These are phyloP conservation scores for Ceratocystis huliohia DNA, from an alignment of 2,329 filamentous ascomycete species.

Conservation along the genomic window DNA sequence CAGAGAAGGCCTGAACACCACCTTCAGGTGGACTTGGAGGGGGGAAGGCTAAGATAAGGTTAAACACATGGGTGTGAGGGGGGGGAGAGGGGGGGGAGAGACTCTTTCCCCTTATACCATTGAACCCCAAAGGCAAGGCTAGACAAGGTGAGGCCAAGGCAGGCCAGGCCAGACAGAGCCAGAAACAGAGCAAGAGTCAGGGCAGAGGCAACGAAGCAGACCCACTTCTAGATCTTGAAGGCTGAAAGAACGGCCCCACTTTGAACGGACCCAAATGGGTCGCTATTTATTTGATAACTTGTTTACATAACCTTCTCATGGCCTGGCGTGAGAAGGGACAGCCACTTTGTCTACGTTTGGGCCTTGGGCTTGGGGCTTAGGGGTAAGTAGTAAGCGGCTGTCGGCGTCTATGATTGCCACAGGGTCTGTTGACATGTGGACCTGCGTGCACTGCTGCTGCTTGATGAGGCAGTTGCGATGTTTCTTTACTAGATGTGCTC, in stretches of 20 bases:
- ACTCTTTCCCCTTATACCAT: too few relatives aligned
- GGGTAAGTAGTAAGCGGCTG: too few relatives aligned
- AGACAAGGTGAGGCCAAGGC: neutral
- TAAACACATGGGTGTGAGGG: neutral
- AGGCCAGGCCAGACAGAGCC: neutral
- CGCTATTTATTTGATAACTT: too few relatives aligned
- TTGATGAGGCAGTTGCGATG: neutral
- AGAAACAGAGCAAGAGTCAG: neutral
- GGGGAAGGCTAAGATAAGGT: neutral
- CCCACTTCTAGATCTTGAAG: neutral
- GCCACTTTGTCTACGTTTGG: too few relatives aligned
- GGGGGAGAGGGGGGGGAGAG: too few relatives aligned
- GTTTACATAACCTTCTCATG: too few relatives aligned
- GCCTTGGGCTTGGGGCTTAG: too few relatives aligned
- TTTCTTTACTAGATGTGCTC: neutral
- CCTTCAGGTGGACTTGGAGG: neutral
- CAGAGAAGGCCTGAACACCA: neutral
- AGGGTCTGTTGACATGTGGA: too few relatives aligned
- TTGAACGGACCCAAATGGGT: neutral
- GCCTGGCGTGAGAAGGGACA: too few relatives aligned
- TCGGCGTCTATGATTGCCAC: too few relatives aligned
- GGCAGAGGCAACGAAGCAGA: neutral
- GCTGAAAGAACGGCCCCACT: constrained; percentile 7
- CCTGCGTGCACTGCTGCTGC: too few relatives aligned
- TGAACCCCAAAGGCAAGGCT: too few relatives aligned